Conservation (phyloP, 768 basidiomycete genomes). For the Phanerochaete sordida region DNA sequence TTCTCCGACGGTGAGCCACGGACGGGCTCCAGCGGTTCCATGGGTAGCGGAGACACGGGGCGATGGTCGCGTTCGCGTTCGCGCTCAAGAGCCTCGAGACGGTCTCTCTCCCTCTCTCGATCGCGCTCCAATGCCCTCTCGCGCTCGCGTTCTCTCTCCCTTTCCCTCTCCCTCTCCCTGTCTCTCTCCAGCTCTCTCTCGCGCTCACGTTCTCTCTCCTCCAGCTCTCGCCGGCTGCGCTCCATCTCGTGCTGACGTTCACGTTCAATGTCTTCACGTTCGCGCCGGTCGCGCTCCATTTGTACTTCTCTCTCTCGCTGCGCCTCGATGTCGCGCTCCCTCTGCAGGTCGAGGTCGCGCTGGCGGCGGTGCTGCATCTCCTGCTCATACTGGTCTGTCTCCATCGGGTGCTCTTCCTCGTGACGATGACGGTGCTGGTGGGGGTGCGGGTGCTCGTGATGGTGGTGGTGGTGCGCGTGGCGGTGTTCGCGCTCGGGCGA, state of each 20-base stretch:
- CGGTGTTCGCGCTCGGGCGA: conserved; percentile 10
- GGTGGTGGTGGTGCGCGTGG: conserved; percentile 18
- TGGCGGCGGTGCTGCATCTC: neutral
- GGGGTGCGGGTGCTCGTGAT: conserved; percentile 13
- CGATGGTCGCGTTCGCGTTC: neutral
- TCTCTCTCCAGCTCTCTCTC: neutral
- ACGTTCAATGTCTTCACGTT: neutral
- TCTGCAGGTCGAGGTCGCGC: neutral
- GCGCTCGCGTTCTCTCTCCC: neutral
- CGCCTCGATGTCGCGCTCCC: neutral
- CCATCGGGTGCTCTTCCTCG: neutral
- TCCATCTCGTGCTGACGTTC: neutral
- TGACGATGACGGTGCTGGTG: neutral
- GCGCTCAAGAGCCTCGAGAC: neutral
- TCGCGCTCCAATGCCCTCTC: neutral
- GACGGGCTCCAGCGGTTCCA: neutral
- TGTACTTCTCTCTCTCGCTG: neutral
- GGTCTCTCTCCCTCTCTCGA: neutral
- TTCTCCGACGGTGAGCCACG: neutral
- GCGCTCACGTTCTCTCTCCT: neutral
- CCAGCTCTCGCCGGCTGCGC: neutral
- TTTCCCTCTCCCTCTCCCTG: neutral
- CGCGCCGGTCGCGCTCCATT: neutral
- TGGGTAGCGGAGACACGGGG: neutral
- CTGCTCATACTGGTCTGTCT: neutral